Percentiles rank a stretch among this genome's conserved stretches.
Conservation (phyloP, 306 rosid species). For the Senna siamea region DNA sequence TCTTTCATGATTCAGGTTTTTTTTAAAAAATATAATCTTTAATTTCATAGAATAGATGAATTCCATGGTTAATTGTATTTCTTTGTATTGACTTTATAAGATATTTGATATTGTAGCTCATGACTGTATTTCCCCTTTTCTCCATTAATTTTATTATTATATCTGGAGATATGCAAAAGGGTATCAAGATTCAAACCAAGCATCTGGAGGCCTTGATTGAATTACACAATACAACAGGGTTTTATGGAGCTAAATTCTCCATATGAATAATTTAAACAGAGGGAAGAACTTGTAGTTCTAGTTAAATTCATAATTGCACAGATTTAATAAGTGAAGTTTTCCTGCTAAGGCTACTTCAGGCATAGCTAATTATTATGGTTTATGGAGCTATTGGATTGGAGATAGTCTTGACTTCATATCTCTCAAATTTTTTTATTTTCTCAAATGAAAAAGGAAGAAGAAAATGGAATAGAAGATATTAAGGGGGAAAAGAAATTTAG, state of each 20-base stretch:
- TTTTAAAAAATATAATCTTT: too few relatives aligned
- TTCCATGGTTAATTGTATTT: conserved; percentile 19
- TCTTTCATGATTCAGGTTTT: too few relatives aligned
- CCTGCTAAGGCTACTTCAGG: conserved; percentile 7
- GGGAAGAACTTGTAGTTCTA: conserved; percentile 52
- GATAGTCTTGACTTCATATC: conserved; percentile 28
- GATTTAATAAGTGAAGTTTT: conserved; percentile 5
- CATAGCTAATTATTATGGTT: background rate
- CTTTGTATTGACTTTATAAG: conserved; percentile 18
- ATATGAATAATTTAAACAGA: conserved; percentile 87
- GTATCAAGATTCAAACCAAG: conserved; percentile 87
- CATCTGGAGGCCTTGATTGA: conserved; percentile 92
- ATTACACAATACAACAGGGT: conserved; percentile 87
- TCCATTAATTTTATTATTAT: conserved; percentile 73
- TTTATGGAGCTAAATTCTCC: conserved; percentile 87
- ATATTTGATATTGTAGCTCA: conserved; percentile 36
- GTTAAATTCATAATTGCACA: conserved; percentile 4
- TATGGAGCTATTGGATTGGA: conserved; percentile 5
- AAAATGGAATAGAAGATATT: background rate
- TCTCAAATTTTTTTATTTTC: conserved; percentile 9
- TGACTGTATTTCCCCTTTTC: conserved; percentile 13
- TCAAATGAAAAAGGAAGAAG: background rate
- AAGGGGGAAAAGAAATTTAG: background rate
- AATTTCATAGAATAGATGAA: background rate
- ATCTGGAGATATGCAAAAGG: conserved; percentile 97